These are phyloP conservation scores for Hymenoscyphus scutula DNA, from an alignment of 2,329 filamentous ascomycete genomes.

Conservation along the genomic window DNA sequence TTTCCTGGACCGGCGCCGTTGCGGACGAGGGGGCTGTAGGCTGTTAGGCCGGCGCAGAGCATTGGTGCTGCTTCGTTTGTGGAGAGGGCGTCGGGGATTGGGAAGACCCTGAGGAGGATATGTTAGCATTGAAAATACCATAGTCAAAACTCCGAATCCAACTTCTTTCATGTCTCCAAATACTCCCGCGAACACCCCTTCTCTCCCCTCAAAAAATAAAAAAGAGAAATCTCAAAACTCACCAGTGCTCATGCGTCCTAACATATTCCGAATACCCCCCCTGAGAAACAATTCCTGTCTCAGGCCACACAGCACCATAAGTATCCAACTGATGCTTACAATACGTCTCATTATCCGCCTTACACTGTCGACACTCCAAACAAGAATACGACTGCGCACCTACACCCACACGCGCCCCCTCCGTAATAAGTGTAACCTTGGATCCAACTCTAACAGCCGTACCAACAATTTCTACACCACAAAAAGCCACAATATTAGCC, in stretches of 20 bases:
- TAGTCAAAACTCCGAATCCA: neutral
- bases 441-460: constrained; percentile 65
- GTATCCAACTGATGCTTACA: constrained; percentile 50
- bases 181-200: neutral
- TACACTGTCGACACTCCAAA: constrained; percentile 53
- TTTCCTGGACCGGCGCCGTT: constrained; percentile 75
- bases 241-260: constrained; percentile 73
- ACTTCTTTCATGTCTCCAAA: neutral
- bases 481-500: too few species aligned
- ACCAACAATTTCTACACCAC: constrained; percentile 60
- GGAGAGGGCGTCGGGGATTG: constrained; percentile 71
- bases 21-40: constrained; percentile 73
- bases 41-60: constrained; percentile 82
- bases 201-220: constrained; percentile 31
- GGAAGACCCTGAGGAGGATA: constrained; percentile 50
- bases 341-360: constrained; percentile 55
- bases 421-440: constrained; percentile 57
- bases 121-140: neutral
- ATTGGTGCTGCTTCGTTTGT: constrained; percentile 68
- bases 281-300: constrained; percentile 59
- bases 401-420: constrained; percentile 53
- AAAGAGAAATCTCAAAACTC: constrained; percentile 34
- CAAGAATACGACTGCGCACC: constrained; percentile 55
- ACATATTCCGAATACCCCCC: constrained; percentile 68
- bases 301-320: constrained; percentile 50